Conservation (phyloP, 257 asterid species). For the Henckelia pumila region DNA sequence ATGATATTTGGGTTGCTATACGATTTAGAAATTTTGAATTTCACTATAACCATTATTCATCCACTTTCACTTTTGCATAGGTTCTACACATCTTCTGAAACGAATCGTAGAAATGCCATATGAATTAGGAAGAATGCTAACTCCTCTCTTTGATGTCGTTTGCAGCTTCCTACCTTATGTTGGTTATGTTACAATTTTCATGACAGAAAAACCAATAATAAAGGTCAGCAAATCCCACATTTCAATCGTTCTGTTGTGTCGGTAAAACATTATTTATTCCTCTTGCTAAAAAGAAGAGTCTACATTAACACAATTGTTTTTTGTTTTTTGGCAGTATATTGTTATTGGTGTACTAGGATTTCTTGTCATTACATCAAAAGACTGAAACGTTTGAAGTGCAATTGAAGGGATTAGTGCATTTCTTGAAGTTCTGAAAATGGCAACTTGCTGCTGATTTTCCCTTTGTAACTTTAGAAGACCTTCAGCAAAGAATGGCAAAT, state of each 20-base stretch:
- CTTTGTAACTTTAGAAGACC: background rate
- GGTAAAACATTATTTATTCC: too few species aligned
- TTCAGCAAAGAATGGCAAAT: background rate
- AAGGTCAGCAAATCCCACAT: conserved; percentile 41
- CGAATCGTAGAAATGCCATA: background rate
- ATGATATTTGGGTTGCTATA: too few species aligned
- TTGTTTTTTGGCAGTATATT: conserved; percentile 45
- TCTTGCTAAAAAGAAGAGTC: background rate
- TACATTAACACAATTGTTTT: background rate
- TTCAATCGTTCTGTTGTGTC: background rate
- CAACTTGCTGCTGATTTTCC: background rate
- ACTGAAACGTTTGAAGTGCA: conserved; percentile 31
- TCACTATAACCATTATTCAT: background rate
- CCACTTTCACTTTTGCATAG: background rate
- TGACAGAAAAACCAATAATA: conserved; percentile 65
- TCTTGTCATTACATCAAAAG: conserved; percentile 47
- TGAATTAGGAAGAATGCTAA: background rate
- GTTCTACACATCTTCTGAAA: background rate
- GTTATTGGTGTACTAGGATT: conserved; percentile 52
- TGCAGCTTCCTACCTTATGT: conserved; percentile 65
- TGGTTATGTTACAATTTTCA: conserved; percentile 72
- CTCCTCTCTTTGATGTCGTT: conserved; percentile 3
- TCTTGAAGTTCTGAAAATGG: background rate
- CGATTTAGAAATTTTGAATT: too few species aligned
- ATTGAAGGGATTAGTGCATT: background rate